Conservation (phyloP, 768 basidiomycete species). For the Boletellus ananas region DNA sequence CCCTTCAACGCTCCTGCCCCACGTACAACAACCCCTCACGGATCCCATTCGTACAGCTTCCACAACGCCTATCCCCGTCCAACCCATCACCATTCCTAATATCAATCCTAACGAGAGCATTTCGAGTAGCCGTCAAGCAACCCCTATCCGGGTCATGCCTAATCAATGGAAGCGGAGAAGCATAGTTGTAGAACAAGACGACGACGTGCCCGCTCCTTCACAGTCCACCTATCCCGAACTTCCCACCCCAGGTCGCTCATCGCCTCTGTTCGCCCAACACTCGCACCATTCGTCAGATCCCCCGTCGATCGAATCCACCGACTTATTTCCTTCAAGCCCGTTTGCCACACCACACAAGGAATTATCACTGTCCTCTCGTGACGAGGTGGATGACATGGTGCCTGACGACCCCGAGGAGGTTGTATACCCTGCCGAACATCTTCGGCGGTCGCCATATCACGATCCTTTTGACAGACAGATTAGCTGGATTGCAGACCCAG, state of each 20-base stretch:
- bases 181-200: constrained; percentile 67
- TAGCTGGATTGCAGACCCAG: constrained; percentile 76
- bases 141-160: constrained; percentile 32
- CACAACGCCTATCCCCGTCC: constrained; percentile 28
- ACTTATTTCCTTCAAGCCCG: constrained; percentile 65
- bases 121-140: constrained; percentile 30
- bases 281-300: constrained; percentile 50
- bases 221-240: constrained; percentile 37
- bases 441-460: constrained; percentile 49
- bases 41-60: constrained; percentile 27
- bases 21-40: constrained; percentile 30
- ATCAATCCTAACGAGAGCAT: constrained; percentile 29
- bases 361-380: constrained; percentile 41
- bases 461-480: constrained; percentile 52
- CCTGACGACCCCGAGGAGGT: constrained; percentile 52
- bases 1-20: constrained; percentile 49
- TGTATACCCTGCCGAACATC: constrained; percentile 56
- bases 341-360: constrained; percentile 72
- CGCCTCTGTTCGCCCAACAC: constrained; percentile 31
- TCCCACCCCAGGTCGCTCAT: constrained; percentile 41
- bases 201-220: constrained; percentile 48
- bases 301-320: constrained; percentile 44
- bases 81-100: constrained; percentile 24
- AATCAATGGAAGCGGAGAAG: constrained; percentile 53
- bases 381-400: constrained; percentile 50